Evolutionary conservation across 106 monocot genomes (phyloP).

Genomic region (Apostasia shenzhenica): DNA sequence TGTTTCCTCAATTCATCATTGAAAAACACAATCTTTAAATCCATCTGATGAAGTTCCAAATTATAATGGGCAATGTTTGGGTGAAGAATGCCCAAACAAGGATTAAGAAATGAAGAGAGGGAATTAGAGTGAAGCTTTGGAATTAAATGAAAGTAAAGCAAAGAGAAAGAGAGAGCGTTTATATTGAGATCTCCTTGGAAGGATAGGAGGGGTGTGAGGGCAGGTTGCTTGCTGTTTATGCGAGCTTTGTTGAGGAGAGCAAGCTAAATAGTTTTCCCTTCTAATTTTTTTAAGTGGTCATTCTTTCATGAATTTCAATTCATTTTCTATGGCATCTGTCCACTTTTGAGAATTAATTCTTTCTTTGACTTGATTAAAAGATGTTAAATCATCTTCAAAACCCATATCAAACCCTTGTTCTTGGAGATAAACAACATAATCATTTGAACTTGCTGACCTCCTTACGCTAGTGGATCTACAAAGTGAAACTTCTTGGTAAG

Average conservation of each 20-base stretch:
- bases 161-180: too few species aligned
- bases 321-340: not conserved
- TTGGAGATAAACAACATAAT: not conserved
- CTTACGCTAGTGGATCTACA: not conserved
- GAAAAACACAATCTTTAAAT: not conserved
- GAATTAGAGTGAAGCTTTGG: too few species aligned
- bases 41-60: not conserved
- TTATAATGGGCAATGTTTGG: too few species aligned
- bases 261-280: not conserved
- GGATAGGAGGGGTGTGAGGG: too few species aligned
- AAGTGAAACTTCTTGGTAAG: not conserved
- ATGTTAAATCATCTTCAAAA: not conserved
- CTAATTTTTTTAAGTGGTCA: not conserved
- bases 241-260: too few species aligned
- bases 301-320: not conserved
- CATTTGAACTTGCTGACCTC: not conserved
- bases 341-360: not conserved
- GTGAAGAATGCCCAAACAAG: too few species aligned
- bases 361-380: not conserved
- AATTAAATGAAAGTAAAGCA: too few species aligned
- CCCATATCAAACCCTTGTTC: not conserved
- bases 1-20: not conserved
- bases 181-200: too few species aligned
- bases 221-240: too few species aligned
- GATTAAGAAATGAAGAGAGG: too few species aligned